Evolutionary conservation across 352 stramenopile species (phyloP).

Genomic region (Discostella stelligera): DNA sequence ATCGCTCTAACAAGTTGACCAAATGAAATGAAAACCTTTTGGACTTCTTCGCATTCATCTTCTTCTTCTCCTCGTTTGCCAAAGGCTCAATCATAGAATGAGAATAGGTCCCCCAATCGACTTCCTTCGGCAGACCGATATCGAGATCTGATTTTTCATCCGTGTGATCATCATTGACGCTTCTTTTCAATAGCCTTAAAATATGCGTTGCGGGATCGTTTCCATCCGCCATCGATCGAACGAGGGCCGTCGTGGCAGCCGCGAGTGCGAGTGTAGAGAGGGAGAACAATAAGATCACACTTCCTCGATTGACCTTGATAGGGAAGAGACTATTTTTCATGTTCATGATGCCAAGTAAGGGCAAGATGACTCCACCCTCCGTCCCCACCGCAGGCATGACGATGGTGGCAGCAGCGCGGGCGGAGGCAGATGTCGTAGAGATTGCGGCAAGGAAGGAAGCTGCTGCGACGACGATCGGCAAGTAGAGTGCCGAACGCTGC

Average conservation of each 20-base stretch:
- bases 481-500: too few relatives aligned
- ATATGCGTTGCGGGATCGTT: not conserved
- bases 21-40: not conserved
- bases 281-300: not conserved
- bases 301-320: not conserved
- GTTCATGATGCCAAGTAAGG: not conserved
- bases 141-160: not conserved
- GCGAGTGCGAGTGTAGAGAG: not conserved
- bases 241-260: not conserved
- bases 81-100: conserved; percentile 15
- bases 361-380: not conserved
- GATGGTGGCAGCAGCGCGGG: not conserved
- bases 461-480: too few relatives aligned
- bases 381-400: not conserved
- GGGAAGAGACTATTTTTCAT: not conserved
- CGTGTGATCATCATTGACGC: not conserved
- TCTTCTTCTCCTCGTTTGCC: conserved; percentile 5
- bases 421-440: too few relatives aligned
- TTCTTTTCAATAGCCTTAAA: not conserved
- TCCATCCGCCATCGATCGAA: not conserved
- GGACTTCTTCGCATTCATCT: not conserved
- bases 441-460: too few relatives aligned
- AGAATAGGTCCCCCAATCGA: conserved; percentile 22
- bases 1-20: not conserved
- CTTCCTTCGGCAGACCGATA: not conserved